phyloP scores from a whole-genome alignment of 2,329 filamentous ascomycete genomes.

The Botrytis fragariae region DNA sequence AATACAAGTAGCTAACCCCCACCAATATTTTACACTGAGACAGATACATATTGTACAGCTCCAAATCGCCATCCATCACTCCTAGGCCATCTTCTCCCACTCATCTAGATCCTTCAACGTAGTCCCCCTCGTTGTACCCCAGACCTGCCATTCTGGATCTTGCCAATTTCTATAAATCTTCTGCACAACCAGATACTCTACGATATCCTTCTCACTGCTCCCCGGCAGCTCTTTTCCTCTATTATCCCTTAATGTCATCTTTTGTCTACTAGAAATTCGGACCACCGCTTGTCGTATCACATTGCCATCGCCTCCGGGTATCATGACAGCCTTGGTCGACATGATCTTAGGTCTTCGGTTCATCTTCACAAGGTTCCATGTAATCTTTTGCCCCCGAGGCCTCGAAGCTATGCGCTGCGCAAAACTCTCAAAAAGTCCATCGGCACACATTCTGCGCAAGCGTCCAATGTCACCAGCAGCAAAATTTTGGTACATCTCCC shows the following conservation, averaged over 20 bases:
- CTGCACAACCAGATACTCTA: conserved; percentile 65
- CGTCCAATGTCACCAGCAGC: conserved; percentile 54
- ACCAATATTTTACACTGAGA: neutral
- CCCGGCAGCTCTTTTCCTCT: conserved; percentile 44
- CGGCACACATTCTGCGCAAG: conserved; percentile 53
- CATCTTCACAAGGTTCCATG: conserved; percentile 57
- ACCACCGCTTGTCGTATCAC: conserved; percentile 60
- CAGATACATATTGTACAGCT: conserved; percentile 4
- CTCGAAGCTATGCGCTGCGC: conserved; percentile 53
- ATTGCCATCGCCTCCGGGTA: conserved; percentile 45
- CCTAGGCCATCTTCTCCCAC: conserved; percentile 12
- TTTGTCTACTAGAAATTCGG: conserved; percentile 56
- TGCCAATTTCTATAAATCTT: conserved; percentile 44
- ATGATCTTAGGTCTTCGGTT: conserved; percentile 41
- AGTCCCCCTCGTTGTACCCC: conserved; percentile 60
- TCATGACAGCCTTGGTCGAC: conserved; percentile 52
- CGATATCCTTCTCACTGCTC: conserved; percentile 51
- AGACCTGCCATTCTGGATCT: conserved; percentile 58
- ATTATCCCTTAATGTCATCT: conserved; percentile 42
- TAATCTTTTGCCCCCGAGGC: conserved; percentile 44
- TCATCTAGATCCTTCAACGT: conserved; percentile 40
- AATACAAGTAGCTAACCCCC: neutral
- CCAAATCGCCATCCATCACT: neutral
- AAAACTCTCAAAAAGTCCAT: conserved; percentile 52
- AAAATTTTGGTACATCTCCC: conserved; percentile 59